These are phyloP conservation scores for Diaporthe citrichinensis DNA, from an alignment of 2,329 filamentous ascomycete species.

Conservation along the genomic window DNA sequence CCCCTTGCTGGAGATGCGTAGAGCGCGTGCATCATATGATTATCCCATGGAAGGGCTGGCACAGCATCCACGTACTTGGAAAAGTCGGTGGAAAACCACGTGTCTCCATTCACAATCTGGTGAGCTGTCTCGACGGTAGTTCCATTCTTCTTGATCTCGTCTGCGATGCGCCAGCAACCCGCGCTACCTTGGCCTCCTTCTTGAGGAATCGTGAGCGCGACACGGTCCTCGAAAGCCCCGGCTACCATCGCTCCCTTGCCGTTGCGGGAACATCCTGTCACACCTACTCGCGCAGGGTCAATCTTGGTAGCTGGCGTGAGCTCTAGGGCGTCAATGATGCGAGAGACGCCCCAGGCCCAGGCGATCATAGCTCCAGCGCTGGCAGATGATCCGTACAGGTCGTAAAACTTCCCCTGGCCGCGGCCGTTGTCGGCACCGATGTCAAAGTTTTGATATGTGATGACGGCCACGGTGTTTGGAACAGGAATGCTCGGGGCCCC, in stretches of 20 bases:
- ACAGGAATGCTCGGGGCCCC: constrained; percentile 60
- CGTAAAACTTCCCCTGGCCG: constrained; percentile 64
- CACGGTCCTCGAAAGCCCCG: constrained; percentile 62
- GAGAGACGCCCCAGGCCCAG: constrained; percentile 65
- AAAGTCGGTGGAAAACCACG: constrained; percentile 63
- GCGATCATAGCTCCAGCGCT: constrained; percentile 62
- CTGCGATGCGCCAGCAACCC: constrained; percentile 61
- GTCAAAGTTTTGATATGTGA: constrained; percentile 64
- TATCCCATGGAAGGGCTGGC: background rate
- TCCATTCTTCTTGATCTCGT: constrained; percentile 63
- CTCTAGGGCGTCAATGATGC: constrained; percentile 64
- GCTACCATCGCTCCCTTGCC: constrained; percentile 66
- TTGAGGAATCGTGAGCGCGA: constrained; percentile 64
- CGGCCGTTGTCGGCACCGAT: constrained; percentile 67
- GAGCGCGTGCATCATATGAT: constrained; percentile 1
- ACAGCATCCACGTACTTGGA: background rate
- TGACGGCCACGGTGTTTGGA: constrained; percentile 61
- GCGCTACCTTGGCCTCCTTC: constrained; percentile 64
- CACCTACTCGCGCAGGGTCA: constrained; percentile 54
- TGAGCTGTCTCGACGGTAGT: constrained; percentile 58
- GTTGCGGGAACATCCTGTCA: constrained; percentile 66
- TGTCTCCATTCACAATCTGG: constrained; percentile 64
- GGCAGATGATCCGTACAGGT: constrained; percentile 61
- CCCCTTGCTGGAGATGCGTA: background rate
- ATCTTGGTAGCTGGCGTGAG: constrained; percentile 54